Percentiles rank a stretch among this genome's conserved stretches.
phyloP scores from a whole-genome alignment of 768 basidiomycete species.

The Kwoniella bestiolae region DNA sequence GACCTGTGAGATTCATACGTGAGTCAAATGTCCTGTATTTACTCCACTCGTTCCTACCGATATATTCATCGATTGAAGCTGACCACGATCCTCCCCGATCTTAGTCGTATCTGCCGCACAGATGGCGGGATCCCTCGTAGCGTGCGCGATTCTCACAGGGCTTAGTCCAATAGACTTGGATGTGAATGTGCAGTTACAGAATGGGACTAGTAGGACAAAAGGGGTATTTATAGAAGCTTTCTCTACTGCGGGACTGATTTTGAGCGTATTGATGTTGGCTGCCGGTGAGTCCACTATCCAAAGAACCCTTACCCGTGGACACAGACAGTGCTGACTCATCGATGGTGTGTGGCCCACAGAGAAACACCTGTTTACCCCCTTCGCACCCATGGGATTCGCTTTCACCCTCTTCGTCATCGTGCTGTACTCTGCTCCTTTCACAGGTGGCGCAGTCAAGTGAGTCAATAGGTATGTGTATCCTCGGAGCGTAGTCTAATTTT shows the following conservation, averaged over 20 bases:
- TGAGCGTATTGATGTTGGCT: slow-evolving; percentile 53
- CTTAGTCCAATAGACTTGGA: slow-evolving; percentile 44
- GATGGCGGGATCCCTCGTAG: slow-evolving; percentile 46
- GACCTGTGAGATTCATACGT: slow-evolving; percentile 48
- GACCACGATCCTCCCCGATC: neutral
- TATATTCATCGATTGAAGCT: neutral
- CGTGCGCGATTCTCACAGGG: slow-evolving; percentile 45
- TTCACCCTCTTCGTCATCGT: slow-evolving; percentile 47
- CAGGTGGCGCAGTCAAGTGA: slow-evolving; percentile 55
- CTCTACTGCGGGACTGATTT: slow-evolving; percentile 45
- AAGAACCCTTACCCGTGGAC: no score
- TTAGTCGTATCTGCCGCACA: slow-evolving; percentile 40
- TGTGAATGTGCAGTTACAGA: slow-evolving; percentile 34
- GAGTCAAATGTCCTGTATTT: no score
- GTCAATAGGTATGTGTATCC: slow-evolving; percentile 10
- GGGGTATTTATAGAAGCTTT: slow-evolving; percentile 56
- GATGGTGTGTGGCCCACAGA: slow-evolving; percentile 12
- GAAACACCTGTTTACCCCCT: slow-evolving; percentile 41
- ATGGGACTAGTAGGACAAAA: slow-evolving; percentile 42
- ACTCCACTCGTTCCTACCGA: neutral
- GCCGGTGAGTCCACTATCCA: slow-evolving; percentile 34
- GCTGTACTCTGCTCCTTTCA: slow-evolving; percentile 46
- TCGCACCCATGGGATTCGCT: slow-evolving; percentile 51
- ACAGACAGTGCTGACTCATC: no score
- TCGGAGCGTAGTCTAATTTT: neutral